These are phyloP conservation scores for Microbotryomycetes sp. DNA, from an alignment of 1,284 basidiomycete species.

Conservation along the genomic window DNA sequence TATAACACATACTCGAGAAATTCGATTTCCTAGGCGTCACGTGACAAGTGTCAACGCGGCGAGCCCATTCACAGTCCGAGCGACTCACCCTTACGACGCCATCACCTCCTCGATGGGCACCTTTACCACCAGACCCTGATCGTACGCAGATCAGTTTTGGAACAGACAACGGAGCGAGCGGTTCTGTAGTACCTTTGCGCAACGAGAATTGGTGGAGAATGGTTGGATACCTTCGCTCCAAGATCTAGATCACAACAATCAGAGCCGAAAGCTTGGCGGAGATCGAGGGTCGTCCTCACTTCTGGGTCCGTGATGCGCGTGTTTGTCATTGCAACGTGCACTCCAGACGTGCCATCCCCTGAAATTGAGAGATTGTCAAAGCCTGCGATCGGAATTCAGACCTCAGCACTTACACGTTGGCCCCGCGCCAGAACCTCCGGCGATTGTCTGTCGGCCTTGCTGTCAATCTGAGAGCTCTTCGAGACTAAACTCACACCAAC, in stretches of 20 bases:
- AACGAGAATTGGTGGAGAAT: constrained; percentile 41
- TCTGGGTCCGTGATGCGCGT: constrained; percentile 50
- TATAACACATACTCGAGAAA: constrained; percentile 54
- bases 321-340: constrained; percentile 81
- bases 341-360: constrained; percentile 54
- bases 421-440: constrained; percentile 87
- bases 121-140: constrained; percentile 63
- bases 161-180: constrained; percentile 52
- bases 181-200: constrained; percentile 57
- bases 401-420: constrained; percentile 83
- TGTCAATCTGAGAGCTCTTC: too few relatives aligned
- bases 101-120: constrained; percentile 74
- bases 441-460: constrained; percentile 79
- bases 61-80: not conserved
- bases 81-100: constrained; percentile 60
- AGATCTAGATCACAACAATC: constrained; percentile 69
- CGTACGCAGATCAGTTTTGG: too few relatives aligned
- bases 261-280: too few relatives aligned
- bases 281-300: constrained; percentile 23
- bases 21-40: constrained; percentile 57
- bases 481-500: too few relatives aligned
- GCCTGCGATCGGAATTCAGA: too few relatives aligned
- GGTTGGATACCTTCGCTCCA: constrained; percentile 44
- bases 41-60: not conserved
- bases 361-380: not conserved